Evolutionary conservation across 495 filamentous ascomycete species (phyloP), one percentile per base, ranked within the genome.

Genomic region (Friedmanniomyces endolithicus): DNA sequence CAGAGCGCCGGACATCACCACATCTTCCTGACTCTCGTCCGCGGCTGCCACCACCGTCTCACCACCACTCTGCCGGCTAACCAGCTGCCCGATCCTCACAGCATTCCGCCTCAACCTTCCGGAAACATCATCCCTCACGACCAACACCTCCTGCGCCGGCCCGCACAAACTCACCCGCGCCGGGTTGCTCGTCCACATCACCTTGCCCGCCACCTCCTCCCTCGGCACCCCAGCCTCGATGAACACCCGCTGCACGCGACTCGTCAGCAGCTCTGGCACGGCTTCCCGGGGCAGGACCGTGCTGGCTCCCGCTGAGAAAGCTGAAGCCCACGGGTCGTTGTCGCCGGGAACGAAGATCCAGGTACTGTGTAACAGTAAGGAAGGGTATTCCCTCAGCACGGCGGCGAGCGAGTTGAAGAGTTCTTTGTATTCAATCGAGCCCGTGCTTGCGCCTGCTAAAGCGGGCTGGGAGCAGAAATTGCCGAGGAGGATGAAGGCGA

Each of bases 261-360:
- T 85, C 0, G 90, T 95, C 65, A 96, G 97, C 43, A 95, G 63
- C 1, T 90, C 86, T 8, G 92, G 94, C 3, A 98, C 76, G 0
- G 72, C 64, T 45, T 82, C 80, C 12, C 85, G 74, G 0, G 92
- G 92, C 12, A 96, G 63, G 8, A 81, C 74, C 0, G 82, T 77
- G 0, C 86, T 78, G 40, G 88, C 83, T n/a, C 92, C 92, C 12
- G 80, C 83, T 1, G 83, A 84, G 68, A 95, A 95, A 2, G 87
- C 78, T 0, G 88, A 90, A 23, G 80, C 72, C 92, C 92, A 98
- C 11, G 89, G 88, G 65, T 98, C 92, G 66, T 94, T 94, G 65
- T 96, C 90, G 39, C 90, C 90, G 1, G 92, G 92, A 0, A 98
- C 85, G 61, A 97, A 95, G 12, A 95, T 70, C 60, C 95, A 94